A percentile compares a stretch with the other conserved stretches of the same genome.
Evolutionary conservation across 2,329 filamentous ascomycete genomes (phyloP).

Genomic region (Colletotrichum orbiculare): DNA sequence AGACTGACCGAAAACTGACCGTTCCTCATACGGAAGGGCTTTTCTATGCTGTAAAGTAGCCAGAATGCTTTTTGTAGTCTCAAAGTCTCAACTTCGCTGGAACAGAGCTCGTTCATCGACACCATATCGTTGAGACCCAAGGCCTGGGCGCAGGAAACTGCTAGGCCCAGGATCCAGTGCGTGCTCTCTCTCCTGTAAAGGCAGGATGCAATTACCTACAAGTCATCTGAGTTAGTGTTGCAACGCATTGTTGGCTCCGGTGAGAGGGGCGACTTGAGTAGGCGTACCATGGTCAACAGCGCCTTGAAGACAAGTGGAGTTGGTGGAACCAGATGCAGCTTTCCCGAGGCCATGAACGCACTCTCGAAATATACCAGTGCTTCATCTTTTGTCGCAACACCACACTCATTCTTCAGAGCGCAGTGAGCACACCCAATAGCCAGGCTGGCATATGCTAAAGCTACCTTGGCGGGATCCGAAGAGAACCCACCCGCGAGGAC

Average conservation of each 20-base stretch:
- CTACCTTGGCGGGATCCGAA: neutral
- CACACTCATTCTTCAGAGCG: too few relatives aligned
- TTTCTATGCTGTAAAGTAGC: conserved; percentile 4
- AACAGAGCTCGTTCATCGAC: neutral
- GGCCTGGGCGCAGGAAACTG: conserved; percentile 1
- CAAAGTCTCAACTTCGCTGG: neutral
- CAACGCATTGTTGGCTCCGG: neutral
- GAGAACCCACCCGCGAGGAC: neutral
- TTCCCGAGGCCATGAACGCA: neutral
- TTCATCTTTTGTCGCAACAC: neutral
- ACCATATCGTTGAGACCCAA: neutral
- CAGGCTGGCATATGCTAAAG: neutral
- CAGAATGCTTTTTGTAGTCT: neutral
- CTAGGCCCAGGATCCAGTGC: neutral
- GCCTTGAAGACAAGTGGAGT: neutral
- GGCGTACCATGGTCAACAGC: neutral
- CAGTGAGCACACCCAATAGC: neutral
- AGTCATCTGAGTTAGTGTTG: neutral
- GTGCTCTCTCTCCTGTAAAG: neutral
- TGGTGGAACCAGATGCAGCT: neutral
- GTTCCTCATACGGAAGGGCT: neutral
- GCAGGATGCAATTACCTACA: neutral
- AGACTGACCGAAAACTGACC: conserved; percentile 6
- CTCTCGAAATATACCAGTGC: neutral
- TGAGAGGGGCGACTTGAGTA: too few relatives aligned